These are phyloP conservation scores for Gastrodia elata DNA, from an alignment of 106 monocot species.

Conservation along the genomic window DNA sequence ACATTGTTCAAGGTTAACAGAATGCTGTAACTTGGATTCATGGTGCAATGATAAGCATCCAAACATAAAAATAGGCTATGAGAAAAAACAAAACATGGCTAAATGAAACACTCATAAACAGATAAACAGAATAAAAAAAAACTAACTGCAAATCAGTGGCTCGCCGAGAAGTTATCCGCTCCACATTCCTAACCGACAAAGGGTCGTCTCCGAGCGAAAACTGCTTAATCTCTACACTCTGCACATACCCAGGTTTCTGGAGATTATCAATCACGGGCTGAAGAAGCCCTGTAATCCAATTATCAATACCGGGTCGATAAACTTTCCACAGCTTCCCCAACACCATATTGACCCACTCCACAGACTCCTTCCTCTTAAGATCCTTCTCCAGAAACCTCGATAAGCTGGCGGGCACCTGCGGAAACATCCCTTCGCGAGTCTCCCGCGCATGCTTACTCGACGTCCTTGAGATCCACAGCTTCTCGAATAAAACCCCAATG, in stretches of 20 bases:
- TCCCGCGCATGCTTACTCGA: constrained; percentile 27
- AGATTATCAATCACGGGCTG: constrained; percentile 93
- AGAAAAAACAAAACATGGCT: neutral
- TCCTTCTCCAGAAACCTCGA: constrained; percentile 86
- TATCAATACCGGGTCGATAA: constrained; percentile 75
- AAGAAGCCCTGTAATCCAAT: constrained; percentile 88
- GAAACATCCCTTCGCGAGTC: constrained; percentile 45
- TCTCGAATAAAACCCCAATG: constrained; percentile 84
- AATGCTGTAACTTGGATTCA: neutral
- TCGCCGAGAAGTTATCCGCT: constrained; percentile 78
- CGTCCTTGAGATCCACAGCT: constrained; percentile 77
- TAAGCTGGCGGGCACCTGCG: constrained; percentile 93
- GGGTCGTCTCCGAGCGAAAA: constrained; percentile 92
- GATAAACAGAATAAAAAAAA: too few species aligned
- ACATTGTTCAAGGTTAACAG: neutral
- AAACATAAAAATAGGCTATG: neutral
- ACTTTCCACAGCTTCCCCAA: constrained; percentile 97
- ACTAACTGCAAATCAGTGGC: constrained; percentile 95
- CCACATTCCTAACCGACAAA: constrained; percentile 90
- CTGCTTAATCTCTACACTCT: constrained; percentile 94
- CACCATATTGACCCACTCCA: constrained; percentile 99
- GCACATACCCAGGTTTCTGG: constrained; percentile 81
- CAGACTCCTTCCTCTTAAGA: constrained; percentile 92
- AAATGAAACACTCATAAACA: neutral
- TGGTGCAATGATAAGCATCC: neutral